A percentile compares a stretch with the other conserved stretches of the same genome.
Conservation (phyloP, 2,329 filamentous ascomycete genomes). For the Scopulariopsis brevicaulis region DNA sequence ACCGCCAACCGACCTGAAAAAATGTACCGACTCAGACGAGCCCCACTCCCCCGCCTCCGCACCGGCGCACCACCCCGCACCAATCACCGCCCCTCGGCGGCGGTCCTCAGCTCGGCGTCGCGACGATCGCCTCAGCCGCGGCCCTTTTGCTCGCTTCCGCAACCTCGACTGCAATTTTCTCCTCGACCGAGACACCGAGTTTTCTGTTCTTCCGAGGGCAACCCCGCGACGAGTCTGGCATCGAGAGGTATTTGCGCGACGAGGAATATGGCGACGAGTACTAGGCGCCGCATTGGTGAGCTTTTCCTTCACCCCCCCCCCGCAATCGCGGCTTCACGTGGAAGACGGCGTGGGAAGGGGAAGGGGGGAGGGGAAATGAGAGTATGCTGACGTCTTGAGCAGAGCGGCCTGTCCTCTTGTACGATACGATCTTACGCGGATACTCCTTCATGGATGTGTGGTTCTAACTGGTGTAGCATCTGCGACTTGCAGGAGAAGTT, state of each 20-base stretch:
- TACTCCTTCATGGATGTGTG: background rate
- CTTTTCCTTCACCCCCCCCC: background rate
- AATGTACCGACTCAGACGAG: background rate
- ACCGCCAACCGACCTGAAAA: background rate
- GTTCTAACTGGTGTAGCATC: conserved; percentile 42
- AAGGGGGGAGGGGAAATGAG: background rate
- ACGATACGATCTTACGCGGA: conserved; percentile 4
- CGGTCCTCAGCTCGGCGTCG: background rate
- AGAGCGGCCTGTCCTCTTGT: conserved; percentile 40
- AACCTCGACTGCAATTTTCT: background rate
- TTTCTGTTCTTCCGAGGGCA: too few species aligned
- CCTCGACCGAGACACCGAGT: background rate
- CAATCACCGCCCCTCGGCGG: background rate
- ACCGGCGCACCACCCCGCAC: background rate
- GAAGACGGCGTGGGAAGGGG: background rate
- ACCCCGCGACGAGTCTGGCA: too few species aligned
- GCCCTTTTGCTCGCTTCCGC: background rate
- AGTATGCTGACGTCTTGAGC: background rate
- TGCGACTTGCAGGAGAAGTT: conserved; percentile 97
- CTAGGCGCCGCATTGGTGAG: conserved; percentile 1
- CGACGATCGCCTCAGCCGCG: background rate
- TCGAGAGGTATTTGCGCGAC: background rate
- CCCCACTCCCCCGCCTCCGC: background rate
- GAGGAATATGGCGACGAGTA: background rate
- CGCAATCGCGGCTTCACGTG: too few species aligned